phyloP scores from a whole-genome alignment of 108 stramenopile species.

The Ochromonas danica region DNA sequence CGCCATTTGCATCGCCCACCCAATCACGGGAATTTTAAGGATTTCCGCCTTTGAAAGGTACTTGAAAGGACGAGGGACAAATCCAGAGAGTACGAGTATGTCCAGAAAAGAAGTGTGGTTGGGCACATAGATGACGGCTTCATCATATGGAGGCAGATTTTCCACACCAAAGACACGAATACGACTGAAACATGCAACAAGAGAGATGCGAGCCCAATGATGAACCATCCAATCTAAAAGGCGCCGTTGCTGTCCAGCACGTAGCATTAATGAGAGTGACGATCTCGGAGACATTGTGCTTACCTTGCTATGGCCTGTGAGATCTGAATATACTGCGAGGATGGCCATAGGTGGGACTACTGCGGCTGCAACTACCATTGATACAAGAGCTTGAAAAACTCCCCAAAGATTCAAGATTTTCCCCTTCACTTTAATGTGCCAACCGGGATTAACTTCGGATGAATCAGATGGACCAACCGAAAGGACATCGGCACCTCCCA shows the following conservation, averaged over 20 bases:
- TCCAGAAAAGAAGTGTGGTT: constrained; percentile 44
- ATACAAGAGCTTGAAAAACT: no score
- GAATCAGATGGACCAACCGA: no score
- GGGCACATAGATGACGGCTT: constrained; percentile 21
- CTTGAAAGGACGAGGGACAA: constrained; percentile 36
- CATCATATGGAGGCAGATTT: constrained; percentile 1
- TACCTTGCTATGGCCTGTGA: no score
- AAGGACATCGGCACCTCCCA: no score
- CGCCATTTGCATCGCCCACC: constrained; percentile 39
- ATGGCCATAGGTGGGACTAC: no score
- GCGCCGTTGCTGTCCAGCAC: neutral
- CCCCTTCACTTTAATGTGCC: no score
- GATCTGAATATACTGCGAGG: no score
- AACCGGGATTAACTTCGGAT: no score
- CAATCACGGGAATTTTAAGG: constrained; percentile 39
- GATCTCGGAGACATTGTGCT: no score
- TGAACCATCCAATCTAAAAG: constrained; percentile 3
- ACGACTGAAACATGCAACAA: neutral
- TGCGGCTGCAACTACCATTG: no score
- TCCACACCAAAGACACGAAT: neutral
- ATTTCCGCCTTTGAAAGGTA: constrained; percentile 42
- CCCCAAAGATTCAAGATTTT: no score
- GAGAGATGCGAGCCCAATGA: neutral
- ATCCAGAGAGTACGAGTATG: constrained; percentile 38
- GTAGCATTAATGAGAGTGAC: no score